phyloP scores from a whole-genome alignment of 2,329 filamentous ascomycete species.

The Rutstroemia sp. region DNA sequence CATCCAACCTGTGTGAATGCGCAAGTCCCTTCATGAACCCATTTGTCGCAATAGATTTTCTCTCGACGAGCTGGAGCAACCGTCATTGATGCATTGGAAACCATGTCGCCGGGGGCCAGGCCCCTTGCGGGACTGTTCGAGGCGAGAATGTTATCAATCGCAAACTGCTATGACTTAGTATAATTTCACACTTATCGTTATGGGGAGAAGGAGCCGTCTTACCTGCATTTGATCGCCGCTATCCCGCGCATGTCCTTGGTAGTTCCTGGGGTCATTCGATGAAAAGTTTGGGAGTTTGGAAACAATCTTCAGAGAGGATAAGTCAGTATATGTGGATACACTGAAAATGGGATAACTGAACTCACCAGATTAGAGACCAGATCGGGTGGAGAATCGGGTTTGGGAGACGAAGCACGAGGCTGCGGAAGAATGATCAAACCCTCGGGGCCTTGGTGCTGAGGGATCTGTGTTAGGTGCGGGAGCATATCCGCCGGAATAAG shows the following conservation, averaged over 20 bases:
- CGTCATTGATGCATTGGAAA: neutral
- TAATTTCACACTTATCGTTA: neutral
- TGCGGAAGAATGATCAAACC: constrained; percentile 27
- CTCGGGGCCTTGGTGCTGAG: constrained; percentile 24
- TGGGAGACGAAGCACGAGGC: constrained; percentile 15
- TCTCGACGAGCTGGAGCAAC: constrained; percentile 10
- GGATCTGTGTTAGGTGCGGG: constrained; percentile 30
- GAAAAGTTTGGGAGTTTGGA: neutral
- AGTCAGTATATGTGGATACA: neutral
- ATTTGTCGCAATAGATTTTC: constrained; percentile 83
- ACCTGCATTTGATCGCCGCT: constrained; percentile 6
- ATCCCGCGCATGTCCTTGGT: neutral
- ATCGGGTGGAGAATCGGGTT: constrained; percentile 9
- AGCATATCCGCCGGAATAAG: constrained; percentile 50
- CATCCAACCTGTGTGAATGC: constrained; percentile 82
- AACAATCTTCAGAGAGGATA: neutral
- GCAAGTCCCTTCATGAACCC: constrained; percentile 80
- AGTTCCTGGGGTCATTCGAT: neutral
- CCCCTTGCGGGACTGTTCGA: neutral
- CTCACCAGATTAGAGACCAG: constrained; percentile 19
- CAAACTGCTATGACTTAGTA: constrained; percentile 2
- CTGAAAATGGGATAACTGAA: neutral
- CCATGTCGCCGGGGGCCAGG: neutral
- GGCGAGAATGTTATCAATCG: constrained; percentile 8
- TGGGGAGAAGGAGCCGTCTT: neutral